Conservation (phyloP, 495 filamentous ascomycete genomes). For the Neurospora sp. region DNA sequence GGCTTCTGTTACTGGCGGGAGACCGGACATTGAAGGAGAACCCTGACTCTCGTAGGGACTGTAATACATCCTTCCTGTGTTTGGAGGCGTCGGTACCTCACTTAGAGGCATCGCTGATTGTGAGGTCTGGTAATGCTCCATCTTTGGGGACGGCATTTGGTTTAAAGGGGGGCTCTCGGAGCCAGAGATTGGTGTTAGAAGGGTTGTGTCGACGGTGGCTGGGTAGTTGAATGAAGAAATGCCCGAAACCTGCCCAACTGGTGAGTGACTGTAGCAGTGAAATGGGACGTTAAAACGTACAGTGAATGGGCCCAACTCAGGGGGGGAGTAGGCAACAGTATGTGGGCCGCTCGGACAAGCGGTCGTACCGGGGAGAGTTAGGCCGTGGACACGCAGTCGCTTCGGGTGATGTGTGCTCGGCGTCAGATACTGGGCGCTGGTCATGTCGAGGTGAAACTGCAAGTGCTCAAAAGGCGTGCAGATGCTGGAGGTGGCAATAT, state of each 20-base stretch:
- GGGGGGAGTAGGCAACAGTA: constrained; percentile 14
- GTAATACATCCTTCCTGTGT: constrained; percentile 33
- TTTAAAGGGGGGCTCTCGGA: constrained; percentile 33
- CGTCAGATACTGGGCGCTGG: constrained; percentile 19
- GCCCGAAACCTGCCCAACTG: constrained; percentile 16
- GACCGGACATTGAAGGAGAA: constrained; percentile 26
- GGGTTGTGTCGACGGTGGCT: constrained; percentile 30
- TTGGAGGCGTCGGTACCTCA: constrained; percentile 35
- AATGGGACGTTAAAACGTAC: constrained; percentile 13
- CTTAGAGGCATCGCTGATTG: constrained; percentile 20
- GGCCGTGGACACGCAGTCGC: constrained; percentile 6
- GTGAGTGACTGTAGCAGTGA: constrained; percentile 1
- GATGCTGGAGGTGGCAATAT: constrained; percentile 2
- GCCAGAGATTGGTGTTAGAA: constrained; percentile 37
- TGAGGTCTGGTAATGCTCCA: constrained; percentile 21
- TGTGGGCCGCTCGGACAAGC: constrained; percentile 13
- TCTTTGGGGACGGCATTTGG: constrained; percentile 27
- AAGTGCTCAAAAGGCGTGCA: constrained; percentile 8
- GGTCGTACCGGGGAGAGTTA: constrained; percentile 11
- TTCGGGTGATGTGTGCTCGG: constrained; percentile 14
- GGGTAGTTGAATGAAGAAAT: constrained; percentile 37
- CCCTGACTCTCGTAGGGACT: constrained; percentile 27
- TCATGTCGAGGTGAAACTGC: constrained; percentile 22
- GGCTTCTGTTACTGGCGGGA: constrained; percentile 17
- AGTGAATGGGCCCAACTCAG: constrained; percentile 22